A percentile compares a stretch with the other conserved stretches of the same genome.
These are phyloP conservation scores for Coemansia sp. DNA, from an alignment of 192 early-diverging fungal species.

Conservation along the genomic window DNA sequence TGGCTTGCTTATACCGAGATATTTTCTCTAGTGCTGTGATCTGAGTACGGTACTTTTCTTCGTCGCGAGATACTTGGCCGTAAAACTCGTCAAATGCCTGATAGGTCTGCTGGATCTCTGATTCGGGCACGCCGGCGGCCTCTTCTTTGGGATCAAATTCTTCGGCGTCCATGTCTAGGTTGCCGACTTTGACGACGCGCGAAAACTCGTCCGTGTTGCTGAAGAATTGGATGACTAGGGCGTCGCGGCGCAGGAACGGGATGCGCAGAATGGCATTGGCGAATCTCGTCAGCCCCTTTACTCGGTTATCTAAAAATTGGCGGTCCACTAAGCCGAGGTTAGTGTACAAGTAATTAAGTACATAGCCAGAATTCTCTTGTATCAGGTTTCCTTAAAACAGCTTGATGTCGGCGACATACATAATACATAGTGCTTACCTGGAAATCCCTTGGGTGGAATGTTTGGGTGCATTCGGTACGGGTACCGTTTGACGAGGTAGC, in stretches of 20 bases:
- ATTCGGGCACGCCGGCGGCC: slow-evolving; percentile 30
- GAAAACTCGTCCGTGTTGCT: slow-evolving; percentile 57
- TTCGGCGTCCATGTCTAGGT: slow-evolving; percentile 52
- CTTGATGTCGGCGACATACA: background rate
- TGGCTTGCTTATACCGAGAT: slow-evolving; percentile 54
- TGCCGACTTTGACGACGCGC: slow-evolving; percentile 50
- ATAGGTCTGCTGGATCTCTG: slow-evolving; percentile 42
- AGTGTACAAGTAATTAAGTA: slow-evolving; percentile 23
- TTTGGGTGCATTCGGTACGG: slow-evolving; percentile 79
- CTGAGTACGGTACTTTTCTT: slow-evolving; percentile 54
- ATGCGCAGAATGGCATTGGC: slow-evolving; percentile 52
- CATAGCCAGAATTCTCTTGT: background rate
- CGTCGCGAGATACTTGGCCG: slow-evolving; percentile 42
- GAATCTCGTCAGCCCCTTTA: slow-evolving; percentile 57
- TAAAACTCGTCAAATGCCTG: slow-evolving; percentile 49
- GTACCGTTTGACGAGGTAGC: slow-evolving; percentile 75
- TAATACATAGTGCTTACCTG: slow-evolving; percentile 58
- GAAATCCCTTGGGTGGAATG: slow-evolving; percentile 87
- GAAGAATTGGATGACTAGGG: slow-evolving; percentile 55
- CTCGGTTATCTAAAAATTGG: slow-evolving; percentile 59
- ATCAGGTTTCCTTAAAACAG: background rate
- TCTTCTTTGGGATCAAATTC: slow-evolving; percentile 48
- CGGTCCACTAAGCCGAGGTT: slow-evolving; percentile 54
- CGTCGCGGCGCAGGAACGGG: slow-evolving; percentile 53
- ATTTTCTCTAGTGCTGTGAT: slow-evolving; percentile 54